phyloP scores from a whole-genome alignment of 78 protist genomes.

The Monocercomonoides exilis region DNA sequence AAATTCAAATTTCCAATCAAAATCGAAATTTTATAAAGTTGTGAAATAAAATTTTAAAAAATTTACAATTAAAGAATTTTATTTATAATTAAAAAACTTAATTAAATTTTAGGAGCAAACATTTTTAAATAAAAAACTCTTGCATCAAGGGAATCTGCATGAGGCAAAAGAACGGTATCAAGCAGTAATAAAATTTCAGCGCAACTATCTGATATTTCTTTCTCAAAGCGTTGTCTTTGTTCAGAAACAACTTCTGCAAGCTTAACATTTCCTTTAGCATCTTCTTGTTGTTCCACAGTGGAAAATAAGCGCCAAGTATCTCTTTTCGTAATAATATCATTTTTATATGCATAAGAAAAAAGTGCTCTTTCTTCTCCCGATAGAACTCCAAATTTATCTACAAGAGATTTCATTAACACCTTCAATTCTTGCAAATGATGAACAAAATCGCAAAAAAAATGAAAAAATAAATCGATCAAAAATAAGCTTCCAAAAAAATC shows the following conservation, averaged over 20 bases:
- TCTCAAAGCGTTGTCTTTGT: neutral
- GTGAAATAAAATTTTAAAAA: neutral
- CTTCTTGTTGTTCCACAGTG: constrained; percentile 66
- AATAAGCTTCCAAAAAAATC: too few species aligned
- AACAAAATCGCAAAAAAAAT: too few species aligned
- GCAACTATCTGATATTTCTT: constrained; percentile 39
- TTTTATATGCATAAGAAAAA: constrained; percentile 96
- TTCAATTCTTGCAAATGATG: too few species aligned
- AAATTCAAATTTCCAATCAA: too few species aligned
- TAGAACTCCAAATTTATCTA: constrained; percentile 68
- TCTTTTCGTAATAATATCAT: constrained; percentile 91
- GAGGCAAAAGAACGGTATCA: too few species aligned
- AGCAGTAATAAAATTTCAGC: constrained; percentile 20
- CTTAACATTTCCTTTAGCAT: constrained; percentile 51
- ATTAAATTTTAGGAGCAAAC: too few species aligned
- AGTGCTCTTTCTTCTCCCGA: constrained; percentile 89
- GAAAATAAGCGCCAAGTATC: constrained; percentile 91
- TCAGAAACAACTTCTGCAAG: constrained; percentile 33
- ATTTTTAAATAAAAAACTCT: constrained; percentile 49
- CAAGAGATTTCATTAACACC: too few species aligned
- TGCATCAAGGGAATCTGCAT: too few species aligned
- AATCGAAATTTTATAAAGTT: neutral
- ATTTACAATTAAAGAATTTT: too few species aligned
- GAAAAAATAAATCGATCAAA: too few species aligned
- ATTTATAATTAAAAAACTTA: too few species aligned